These are phyloP conservation scores for Gyrodon lividus DNA, from an alignment of 768 basidiomycete genomes.

Conservation along the genomic window DNA sequence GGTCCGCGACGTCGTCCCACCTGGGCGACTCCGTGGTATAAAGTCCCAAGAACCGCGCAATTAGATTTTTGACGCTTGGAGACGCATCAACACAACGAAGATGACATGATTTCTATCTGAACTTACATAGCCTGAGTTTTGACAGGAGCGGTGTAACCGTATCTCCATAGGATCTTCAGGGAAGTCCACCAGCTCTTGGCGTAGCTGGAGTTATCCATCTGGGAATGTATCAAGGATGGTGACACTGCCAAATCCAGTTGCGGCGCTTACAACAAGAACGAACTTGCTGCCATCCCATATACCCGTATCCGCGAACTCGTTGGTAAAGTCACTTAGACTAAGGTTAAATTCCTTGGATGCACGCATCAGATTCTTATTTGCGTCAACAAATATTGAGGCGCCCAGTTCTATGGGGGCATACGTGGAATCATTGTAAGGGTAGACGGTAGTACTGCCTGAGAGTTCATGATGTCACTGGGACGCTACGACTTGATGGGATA, in stretches of 20 bases:
- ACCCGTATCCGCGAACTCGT: constrained; percentile 49
- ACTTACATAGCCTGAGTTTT: constrained; percentile 56
- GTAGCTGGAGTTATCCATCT: constrained; percentile 43
- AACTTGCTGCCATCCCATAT: constrained; percentile 85
- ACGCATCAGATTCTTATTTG: constrained; percentile 69
- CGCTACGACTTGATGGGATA: not conserved
- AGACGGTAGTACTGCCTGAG: constrained; percentile 73
- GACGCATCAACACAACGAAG: not conserved
- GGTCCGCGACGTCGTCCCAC: constrained; percentile 60
- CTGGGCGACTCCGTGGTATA: constrained; percentile 55
- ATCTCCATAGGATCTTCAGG: constrained; percentile 73
- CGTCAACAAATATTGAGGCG: constrained; percentile 81
- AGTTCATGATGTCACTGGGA: constrained; percentile 3
- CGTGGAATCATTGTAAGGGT: constrained; percentile 62
- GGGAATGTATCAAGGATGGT: constrained; percentile 1
- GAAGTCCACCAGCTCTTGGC: constrained; percentile 64
- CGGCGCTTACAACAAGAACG: constrained; percentile 53
- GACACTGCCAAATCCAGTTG: not conserved
- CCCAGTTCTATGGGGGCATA: constrained; percentile 77
- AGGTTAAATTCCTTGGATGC: constrained; percentile 82
- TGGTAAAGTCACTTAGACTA: constrained; percentile 48
- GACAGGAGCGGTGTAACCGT: constrained; percentile 62
- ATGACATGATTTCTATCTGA: not conserved
- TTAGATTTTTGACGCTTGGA: constrained; percentile 53
- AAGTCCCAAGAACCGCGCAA: constrained; percentile 51